Base-by-base conservation (phyloP, 169 alveolate species). In the Babesia caballi region DNA sequence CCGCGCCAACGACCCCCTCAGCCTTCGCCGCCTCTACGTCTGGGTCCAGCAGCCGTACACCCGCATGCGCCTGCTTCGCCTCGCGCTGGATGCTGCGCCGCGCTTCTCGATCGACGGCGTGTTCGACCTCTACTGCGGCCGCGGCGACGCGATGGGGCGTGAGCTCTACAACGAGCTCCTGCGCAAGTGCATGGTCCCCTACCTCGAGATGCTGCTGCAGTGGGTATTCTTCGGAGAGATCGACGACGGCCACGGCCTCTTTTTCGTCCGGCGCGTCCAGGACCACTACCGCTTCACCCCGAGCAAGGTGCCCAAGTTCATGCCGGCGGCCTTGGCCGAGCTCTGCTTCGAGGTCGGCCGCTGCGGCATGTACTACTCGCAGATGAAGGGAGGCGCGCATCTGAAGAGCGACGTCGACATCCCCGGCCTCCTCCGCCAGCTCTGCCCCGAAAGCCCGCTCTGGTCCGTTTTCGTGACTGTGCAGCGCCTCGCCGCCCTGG, bases 211-310 rank as follows among this genome's bases (percentile, higher is more conserved):
- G 11, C n/a, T 76, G 23, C 66, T 76, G 19, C 42, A 50, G 42
- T 76, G 78, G 78, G 49, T 76, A 17, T 58, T 46, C 49, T 76
- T 21, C n/a, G 85, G 85, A 35, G 81, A 66, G 51, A 40, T 76
- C 23, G 53, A 65, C 0, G 70, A 65, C 21, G 56, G 12, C 0
- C 1, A 23, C 35, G 60, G 61, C 0, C 73, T 50, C 28, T 66
- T 76, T 76, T 76, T 76, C 47, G 72, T 76, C 40, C 27, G 46
- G 40, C 38, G 25, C 30, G 41, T 40, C 12, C 27, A 51, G 63
- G 76, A 41, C 41, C 56, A 28, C 41, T 66, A 66, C 41, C 38
- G 33, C 19, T 23, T 66, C 14, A 5, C 60, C 53, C 46, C 35
- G 50, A 30, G 65, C 57, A 51, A 50, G 50, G 66, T 50, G 41